Conservation (phyloP, 768 basidiomycete genomes). For the Holtermanniella nyarrowii region DNA sequence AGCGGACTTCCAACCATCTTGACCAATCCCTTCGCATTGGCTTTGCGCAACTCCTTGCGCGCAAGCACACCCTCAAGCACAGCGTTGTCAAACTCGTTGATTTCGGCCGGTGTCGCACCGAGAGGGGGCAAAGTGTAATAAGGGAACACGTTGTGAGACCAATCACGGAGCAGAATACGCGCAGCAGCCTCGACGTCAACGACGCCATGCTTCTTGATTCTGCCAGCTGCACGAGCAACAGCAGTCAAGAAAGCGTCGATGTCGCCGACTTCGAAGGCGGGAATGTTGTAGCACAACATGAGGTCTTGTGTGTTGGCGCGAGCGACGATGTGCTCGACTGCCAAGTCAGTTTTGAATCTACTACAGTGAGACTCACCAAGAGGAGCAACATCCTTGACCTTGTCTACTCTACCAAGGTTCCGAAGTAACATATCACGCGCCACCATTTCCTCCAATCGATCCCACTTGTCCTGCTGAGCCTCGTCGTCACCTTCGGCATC, state of each 20-base stretch:
- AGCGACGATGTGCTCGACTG: slow-evolving; percentile 60
- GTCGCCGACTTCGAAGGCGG: slow-evolving; percentile 64
- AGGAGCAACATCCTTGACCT: slow-evolving; percentile 66
- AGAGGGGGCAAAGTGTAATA: slow-evolving; percentile 57
- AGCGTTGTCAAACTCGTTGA: slow-evolving; percentile 30
- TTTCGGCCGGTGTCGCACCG: slow-evolving; percentile 18
- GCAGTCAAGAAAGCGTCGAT: slow-evolving; percentile 62
- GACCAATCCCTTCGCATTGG: slow-evolving; percentile 49
- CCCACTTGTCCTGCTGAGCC: slow-evolving; percentile 31
- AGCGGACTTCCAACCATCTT: slow-evolving; percentile 44
- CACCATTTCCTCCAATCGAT: slow-evolving; percentile 31
- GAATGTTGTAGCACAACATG: slow-evolving; percentile 76
- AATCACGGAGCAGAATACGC: slow-evolving; percentile 71
- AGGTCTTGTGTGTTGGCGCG: slow-evolving; percentile 67
- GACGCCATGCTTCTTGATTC: slow-evolving; percentile 70
- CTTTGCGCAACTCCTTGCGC: slow-evolving; percentile 61
- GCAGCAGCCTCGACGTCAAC: slow-evolving; percentile 65
- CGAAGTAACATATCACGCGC: slow-evolving; percentile 67
- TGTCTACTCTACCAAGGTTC: slow-evolving; percentile 69
- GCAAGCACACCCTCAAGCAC: slow-evolving; percentile 48
- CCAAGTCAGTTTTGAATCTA: neutral
- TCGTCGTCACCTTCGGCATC: slow-evolving; percentile 21
- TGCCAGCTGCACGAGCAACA: slow-evolving; percentile 61
- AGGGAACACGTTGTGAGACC: slow-evolving; percentile 63
- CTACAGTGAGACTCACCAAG: slow-evolving; percentile 48